Percentiles rank a stretch among this genome's conserved stretches.
Evolutionary conservation across 2,329 filamentous ascomycete genomes (phyloP).

Genomic region (Verruconis gallopava): DNA sequence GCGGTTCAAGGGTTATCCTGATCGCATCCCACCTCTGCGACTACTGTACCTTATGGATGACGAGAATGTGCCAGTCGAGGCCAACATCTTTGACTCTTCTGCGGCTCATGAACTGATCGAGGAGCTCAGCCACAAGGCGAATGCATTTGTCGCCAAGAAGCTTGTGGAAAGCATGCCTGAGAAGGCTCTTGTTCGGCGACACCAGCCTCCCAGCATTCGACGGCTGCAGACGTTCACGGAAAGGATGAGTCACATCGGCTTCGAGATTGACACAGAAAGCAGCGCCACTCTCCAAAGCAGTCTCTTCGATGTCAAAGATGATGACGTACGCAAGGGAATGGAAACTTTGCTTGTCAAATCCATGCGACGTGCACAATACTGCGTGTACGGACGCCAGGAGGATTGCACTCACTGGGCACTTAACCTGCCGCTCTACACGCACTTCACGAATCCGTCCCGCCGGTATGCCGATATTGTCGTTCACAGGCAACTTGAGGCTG

Average conservation of each 20-base stretch:
- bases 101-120: conserved; percentile 86
- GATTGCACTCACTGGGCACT: conserved; percentile 80
- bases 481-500: conserved; percentile 82
- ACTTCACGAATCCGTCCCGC: conserved; percentile 90
- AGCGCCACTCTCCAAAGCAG: conserved; percentile 89
- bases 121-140: conserved; percentile 88
- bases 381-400: conserved; percentile 69
- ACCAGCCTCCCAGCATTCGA: conserved; percentile 72
- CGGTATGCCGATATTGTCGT: conserved; percentile 93
- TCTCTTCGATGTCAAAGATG: conserved; percentile 82
- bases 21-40: conserved; percentile 68
- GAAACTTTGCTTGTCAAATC: conserved; percentile 90
- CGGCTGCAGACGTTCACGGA: conserved; percentile 84
- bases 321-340: conserved; percentile 90
- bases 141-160: conserved; percentile 77
- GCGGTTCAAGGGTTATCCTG: conserved; percentile 64
- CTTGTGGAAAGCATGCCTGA: conserved; percentile 69
- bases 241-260: conserved; percentile 82
- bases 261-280: conserved; percentile 77
- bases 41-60: conserved; percentile 91
- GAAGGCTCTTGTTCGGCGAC: conserved; percentile 82
- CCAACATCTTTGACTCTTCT: conserved; percentile 90
- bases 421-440: conserved; percentile 88
- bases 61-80: conserved; percentile 92
- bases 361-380: conserved; percentile 95